These are phyloP conservation scores for Trichosporon faecale DNA, from an alignment of 1,284 basidiomycete genomes.

Conservation along the genomic window DNA sequence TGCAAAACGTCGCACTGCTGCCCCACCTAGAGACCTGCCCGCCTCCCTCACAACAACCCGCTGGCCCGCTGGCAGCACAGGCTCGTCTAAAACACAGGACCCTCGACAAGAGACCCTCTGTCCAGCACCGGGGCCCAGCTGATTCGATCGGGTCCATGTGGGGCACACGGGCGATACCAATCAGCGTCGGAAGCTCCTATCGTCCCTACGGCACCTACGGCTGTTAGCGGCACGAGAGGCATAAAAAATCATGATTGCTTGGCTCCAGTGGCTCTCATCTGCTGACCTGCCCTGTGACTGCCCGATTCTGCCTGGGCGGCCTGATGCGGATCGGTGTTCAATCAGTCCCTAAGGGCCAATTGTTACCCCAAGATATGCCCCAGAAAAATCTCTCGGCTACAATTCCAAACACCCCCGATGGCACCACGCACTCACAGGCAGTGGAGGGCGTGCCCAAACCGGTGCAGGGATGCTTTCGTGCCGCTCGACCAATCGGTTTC, in stretches of 20 bases:
- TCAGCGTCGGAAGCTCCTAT: slow-evolving; percentile 2
- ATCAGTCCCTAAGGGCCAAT: not conserved
- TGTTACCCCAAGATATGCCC: not conserved
- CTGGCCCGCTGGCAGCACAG: not conserved
- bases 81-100: slow-evolving; percentile 9
- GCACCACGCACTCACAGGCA: not conserved
- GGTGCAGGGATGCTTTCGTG: not conserved
- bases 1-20: not conserved
- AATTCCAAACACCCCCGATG: not conserved
- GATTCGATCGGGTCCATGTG: slow-evolving; percentile 9
- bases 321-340: slow-evolving; percentile 4
- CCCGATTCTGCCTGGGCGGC: not conserved
- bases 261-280: not conserved
- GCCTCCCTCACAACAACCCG: not conserved
- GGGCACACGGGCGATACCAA: not conserved
- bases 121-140: slow-evolving; percentile 1
- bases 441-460: not conserved
- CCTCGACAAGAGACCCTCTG: not conserved
- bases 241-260: not conserved
- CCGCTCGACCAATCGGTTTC: not conserved
- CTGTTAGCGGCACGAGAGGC: not conserved
- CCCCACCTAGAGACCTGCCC: not conserved
- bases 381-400: slow-evolving; percentile 10
- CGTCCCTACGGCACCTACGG: not conserved
- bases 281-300: not conserved